Evolutionary conservation across 2,329 filamentous ascomycete genomes (phyloP).

Genomic region (Aspergillus latus): DNA sequence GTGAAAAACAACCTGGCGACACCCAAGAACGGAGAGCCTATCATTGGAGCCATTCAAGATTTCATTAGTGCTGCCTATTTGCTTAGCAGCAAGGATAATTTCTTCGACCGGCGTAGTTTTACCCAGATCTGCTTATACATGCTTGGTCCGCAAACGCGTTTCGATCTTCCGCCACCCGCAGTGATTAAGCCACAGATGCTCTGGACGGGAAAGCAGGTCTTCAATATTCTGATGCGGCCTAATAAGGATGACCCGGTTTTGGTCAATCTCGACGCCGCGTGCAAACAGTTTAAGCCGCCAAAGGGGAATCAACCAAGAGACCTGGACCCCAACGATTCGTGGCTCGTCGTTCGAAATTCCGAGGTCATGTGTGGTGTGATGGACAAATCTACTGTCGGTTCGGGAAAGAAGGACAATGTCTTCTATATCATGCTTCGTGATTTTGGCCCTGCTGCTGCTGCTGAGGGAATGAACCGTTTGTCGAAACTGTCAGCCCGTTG

Average conservation of each 20-base stretch:
- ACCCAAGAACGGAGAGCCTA: slow-evolving; percentile 95
- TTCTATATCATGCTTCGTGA: slow-evolving; percentile 97
- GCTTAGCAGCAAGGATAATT: slow-evolving; percentile 86
- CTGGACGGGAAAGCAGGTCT: slow-evolving; percentile 97
- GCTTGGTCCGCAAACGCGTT: slow-evolving; percentile 73
- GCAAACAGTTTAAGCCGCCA: slow-evolving; percentile 64
- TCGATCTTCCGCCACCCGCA: slow-evolving; percentile 84
- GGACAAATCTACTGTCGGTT: slow-evolving; percentile 97
- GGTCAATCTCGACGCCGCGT: slow-evolving; percentile 91
- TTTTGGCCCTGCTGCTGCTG: slow-evolving; percentile 85
- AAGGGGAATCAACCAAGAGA: slow-evolving; percentile 44
- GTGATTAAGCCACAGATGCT: slow-evolving; percentile 80
- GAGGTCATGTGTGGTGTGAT: slow-evolving; percentile 96
- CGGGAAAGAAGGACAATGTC: slow-evolving; percentile 95
- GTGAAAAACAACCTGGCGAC: slow-evolving; percentile 95
- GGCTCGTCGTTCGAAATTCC: slow-evolving; percentile 90
- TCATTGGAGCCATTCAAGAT: slow-evolving; percentile 98
- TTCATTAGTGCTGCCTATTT: slow-evolving; percentile 96
- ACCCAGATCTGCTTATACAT: slow-evolving; percentile 90
- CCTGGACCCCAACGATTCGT: slow-evolving; percentile 84
- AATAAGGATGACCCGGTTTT: slow-evolving; percentile 79
- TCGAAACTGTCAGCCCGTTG: slow-evolving; percentile 86
- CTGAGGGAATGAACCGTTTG: slow-evolving; percentile 88
- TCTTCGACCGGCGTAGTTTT: slow-evolving; percentile 86
- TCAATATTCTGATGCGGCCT: slow-evolving; percentile 86